phyloP scores from a whole-genome alignment of 805 yeast genomes.

The Candida oleophila region DNA sequence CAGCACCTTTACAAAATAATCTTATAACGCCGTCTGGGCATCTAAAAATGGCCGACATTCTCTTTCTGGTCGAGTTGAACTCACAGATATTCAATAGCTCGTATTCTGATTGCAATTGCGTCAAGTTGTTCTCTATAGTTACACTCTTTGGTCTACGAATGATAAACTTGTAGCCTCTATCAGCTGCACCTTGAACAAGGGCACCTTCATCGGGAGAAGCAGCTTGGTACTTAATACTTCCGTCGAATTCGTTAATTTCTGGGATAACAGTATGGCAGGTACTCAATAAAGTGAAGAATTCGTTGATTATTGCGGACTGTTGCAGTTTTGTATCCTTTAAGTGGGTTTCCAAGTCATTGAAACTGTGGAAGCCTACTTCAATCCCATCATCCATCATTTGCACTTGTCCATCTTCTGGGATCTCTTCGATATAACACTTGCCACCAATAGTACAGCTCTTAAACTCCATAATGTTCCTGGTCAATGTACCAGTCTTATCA shows the following conservation, averaged over 20 bases:
- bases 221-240: constrained; percentile 87
- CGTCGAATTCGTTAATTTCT: constrained; percentile 59
- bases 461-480: constrained; percentile 96
- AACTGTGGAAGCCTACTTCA: constrained; percentile 75
- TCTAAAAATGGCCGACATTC: constrained; percentile 94
- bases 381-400: constrained; percentile 65
- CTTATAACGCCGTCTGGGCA: constrained; percentile 92
- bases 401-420: constrained; percentile 87
- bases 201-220: constrained; percentile 99
- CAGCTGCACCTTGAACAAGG: constrained; percentile 92
- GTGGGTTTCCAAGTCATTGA: constrained; percentile 57
- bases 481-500: constrained; percentile 96
- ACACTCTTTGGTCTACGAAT: constrained; percentile 85
- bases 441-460: constrained; percentile 94
- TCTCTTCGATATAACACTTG: constrained; percentile 76
- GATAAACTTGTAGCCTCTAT: constrained; percentile 77
- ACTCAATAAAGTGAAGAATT: constrained; percentile 79
- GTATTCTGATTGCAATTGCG: constrained; percentile 51
- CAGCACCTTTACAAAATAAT: constrained; percentile 95
- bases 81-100: constrained; percentile 91
- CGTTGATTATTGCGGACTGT: constrained; percentile 55
- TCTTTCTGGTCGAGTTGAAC: constrained; percentile 93
- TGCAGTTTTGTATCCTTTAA: constrained; percentile 44
- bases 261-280: constrained; percentile 98
- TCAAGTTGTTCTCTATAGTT: constrained; percentile 53